Percentiles rank a stretch among this genome's conserved stretches.
Conservation (phyloP, 148 eudicot genomes). For the Chenopodium album region DNA sequence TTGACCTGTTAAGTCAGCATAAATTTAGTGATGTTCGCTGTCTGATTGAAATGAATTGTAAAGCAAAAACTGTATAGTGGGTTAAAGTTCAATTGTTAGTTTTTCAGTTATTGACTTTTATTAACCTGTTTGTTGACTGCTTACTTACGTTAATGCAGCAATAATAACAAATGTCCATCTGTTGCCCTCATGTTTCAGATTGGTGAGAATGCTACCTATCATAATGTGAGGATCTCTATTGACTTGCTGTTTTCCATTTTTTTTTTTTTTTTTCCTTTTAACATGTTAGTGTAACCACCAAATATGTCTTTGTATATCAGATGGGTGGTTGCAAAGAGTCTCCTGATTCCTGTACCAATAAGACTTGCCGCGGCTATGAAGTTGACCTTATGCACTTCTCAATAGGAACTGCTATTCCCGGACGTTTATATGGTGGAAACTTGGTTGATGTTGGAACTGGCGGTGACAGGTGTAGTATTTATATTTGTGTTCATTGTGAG, state of each 20-base stretch:
- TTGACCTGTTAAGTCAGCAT: not conserved
- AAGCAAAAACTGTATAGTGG: not conserved
- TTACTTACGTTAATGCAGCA: conserved; percentile 43
- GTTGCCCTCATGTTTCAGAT: conserved; percentile 94
- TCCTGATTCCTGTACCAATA: conserved; percentile 56
- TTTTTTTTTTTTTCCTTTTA: not conserved
- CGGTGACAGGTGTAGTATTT: conserved; percentile 51
- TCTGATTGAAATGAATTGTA: not conserved
- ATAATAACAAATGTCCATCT: conserved; percentile 70
- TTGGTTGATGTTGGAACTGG: conserved; percentile 61
- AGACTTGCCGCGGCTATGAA: conserved; percentile 80
- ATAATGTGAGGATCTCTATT: conserved; percentile 52
- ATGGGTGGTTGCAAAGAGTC: conserved; percentile 93
- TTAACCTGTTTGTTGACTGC: conserved; percentile 14
- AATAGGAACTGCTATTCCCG: conserved; percentile 84
- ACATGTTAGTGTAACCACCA: not conserved
- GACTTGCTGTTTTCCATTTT: not conserved
- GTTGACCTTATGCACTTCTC: conserved; percentile 96
- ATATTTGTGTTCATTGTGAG: not conserved
- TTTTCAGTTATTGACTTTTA: not conserved
- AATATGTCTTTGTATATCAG: conserved; percentile 31
- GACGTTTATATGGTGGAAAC: conserved; percentile 79
- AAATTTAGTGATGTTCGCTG: not conserved
- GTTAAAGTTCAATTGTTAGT: not conserved
- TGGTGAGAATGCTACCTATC: conserved; percentile 86